Evolutionary conservation across 1,284 basidiomycete genomes (phyloP).

Genomic region (Chalciporus piperatoides): DNA sequence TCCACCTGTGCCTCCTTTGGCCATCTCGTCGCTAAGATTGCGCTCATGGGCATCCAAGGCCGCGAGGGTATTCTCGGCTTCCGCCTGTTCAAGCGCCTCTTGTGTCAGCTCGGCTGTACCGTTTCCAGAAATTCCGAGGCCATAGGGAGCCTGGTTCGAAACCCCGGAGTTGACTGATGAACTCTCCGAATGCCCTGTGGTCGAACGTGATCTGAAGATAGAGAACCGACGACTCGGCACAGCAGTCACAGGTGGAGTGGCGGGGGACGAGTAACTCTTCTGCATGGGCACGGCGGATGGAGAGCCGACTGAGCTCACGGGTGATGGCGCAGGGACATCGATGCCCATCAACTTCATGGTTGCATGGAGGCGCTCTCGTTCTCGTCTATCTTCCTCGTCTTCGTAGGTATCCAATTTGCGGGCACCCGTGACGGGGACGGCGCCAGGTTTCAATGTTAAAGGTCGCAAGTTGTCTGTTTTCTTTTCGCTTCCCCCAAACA

Average conservation of each 20-base stretch:
- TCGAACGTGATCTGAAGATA: slow-evolving; percentile 57
- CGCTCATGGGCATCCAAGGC: slow-evolving; percentile 74
- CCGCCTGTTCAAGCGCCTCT: slow-evolving; percentile 70
- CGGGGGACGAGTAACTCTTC: slow-evolving; percentile 43
- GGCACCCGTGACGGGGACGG: slow-evolving; percentile 51
- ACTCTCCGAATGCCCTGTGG: slow-evolving; percentile 44
- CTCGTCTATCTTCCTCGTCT: slow-evolving; percentile 79
- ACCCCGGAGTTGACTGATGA: slow-evolving; percentile 45
- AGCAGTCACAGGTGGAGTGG: slow-evolving; percentile 33
- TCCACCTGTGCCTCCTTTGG: slow-evolving; percentile 65
- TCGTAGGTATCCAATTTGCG: slow-evolving; percentile 77
- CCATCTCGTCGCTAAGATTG: slow-evolving; percentile 66
- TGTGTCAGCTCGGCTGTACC: slow-evolving; percentile 53
- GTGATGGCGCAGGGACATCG: slow-evolving; percentile 48
- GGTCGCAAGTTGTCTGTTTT: slow-evolving; percentile 63
- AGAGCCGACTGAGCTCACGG: slow-evolving; percentile 23
- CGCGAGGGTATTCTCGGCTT: slow-evolving; percentile 69
- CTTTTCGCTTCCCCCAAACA: slow-evolving; percentile 61
- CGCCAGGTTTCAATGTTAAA: slow-evolving; percentile 66
- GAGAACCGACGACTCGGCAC: slow-evolving; percentile 53
- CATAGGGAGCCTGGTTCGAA: slow-evolving; percentile 35
- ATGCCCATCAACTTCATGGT: slow-evolving; percentile 93
- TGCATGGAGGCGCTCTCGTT: slow-evolving; percentile 80
- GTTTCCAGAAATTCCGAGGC: slow-evolving; percentile 38
- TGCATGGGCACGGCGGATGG: slow-evolving; percentile 36